These are phyloP conservation scores for Kingdonia uniflora DNA, from an alignment of 164 flowering plant species.

Conservation along the genomic window DNA sequence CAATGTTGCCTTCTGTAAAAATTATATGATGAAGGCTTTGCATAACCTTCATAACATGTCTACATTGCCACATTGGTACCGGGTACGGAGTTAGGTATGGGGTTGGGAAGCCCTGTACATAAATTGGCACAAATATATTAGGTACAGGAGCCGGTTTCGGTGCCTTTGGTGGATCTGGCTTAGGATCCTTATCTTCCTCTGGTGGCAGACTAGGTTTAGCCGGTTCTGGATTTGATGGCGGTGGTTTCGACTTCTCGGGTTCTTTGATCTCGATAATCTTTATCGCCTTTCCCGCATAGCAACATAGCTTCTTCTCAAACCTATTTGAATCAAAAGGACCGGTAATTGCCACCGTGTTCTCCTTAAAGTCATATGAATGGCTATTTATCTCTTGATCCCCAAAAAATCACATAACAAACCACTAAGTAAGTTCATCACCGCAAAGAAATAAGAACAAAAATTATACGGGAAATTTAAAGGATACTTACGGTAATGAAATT, in stretches of 20 bases:
- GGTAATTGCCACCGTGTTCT: constrained; percentile 25
- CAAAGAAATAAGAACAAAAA: not conserved
- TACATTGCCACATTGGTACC: not conserved
- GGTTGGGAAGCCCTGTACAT: not conserved
- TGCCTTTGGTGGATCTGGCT: not conserved
- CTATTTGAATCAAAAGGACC: constrained; percentile 34
- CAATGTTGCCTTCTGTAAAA: not conserved
- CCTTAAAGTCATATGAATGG: constrained; percentile 44
- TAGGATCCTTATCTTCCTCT: not conserved
- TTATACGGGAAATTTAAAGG: not conserved
- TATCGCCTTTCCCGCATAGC: constrained; percentile 16
- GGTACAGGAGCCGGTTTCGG: not conserved
- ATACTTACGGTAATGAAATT: constrained; percentile 5
- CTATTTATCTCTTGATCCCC: constrained; percentile 36
- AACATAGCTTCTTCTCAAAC: constrained; percentile 36
- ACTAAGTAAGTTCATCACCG: not conserved
- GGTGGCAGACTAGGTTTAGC: constrained; percentile 3
- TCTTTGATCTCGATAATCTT: constrained; percentile 38
- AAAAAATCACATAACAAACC: not conserved
- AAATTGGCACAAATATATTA: not conserved
- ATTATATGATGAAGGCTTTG: not conserved
- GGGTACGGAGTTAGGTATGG: not conserved
- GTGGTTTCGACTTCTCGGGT: constrained; percentile 3
- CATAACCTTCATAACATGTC: constrained; percentile 9
- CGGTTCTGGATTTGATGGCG: constrained; percentile 6